Evolutionary conservation across 306 rosid species (phyloP), one percentile per base, ranked within the genome.

Genomic region (Lathyrus aphaca): DNA sequence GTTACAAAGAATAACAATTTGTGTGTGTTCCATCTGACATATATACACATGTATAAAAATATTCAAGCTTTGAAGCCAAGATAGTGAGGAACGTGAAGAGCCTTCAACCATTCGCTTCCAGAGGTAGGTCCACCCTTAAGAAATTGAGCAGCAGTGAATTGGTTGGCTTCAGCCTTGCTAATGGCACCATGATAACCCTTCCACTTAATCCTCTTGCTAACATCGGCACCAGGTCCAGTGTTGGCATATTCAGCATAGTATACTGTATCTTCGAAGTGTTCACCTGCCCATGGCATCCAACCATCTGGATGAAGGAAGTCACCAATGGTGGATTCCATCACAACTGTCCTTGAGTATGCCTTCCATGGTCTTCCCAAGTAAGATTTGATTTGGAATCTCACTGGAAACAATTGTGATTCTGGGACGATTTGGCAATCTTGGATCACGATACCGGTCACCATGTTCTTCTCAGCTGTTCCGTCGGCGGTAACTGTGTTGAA

Each of bases 311-410:
- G 14, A 83, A 85, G 55, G 6, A 85, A 78, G 69, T 86, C 97
- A 3, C 74, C 88, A 2, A 91, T 0, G 0, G 44, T 59, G 1
- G 84, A 68, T 82, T 91, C 96, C 83, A 91, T 88, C 0, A 91
- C 15, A 1, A 87, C 81, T 0, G 89, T 81, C 42, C 15, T 86
- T 0, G 96, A 63, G 49, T 27, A 83, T 6, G 15, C 7, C 77
- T 86, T 88, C 96, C 96, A 86, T 48, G 93, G 93, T 37, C 97
- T 68, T 0, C 92, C 97, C 74, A 88, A 68, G 83, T 46, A 91
- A 0, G 86, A 72, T 9, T 42, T 66, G 17, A 81, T 25, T 8
- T 13, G 39, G 60, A 81, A 83, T 71, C 85, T 82, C 0, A 42
- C 53, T 0, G 86, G 82, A 69, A 15, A 25, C 0, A 88, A 71